Evolutionary conservation across 768 basidiomycete species (phyloP).

Genomic region (Lentinus tigrinus): DNA sequence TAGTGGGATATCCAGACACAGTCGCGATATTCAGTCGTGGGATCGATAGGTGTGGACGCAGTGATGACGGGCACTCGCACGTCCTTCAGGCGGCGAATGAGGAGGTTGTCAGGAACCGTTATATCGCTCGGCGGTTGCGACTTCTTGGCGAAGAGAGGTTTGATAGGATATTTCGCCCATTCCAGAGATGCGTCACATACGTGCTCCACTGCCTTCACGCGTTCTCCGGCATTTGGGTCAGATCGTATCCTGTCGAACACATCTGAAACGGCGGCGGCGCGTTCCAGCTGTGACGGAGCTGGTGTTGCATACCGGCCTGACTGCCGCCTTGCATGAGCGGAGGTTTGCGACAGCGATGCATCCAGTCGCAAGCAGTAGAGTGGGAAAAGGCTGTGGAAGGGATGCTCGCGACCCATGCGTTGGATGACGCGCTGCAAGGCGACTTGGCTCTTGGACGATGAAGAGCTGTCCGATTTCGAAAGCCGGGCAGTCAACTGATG

Average conservation of each 20-base stretch:
- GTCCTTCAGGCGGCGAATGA: constrained; percentile 49
- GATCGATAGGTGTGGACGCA: constrained; percentile 63
- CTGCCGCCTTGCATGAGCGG: constrained; percentile 36
- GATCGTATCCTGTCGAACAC: constrained; percentile 56
- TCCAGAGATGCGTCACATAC: constrained; percentile 67
- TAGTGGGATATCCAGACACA: constrained; percentile 73
- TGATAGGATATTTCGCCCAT: constrained; percentile 68
- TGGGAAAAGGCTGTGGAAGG: constrained; percentile 91
- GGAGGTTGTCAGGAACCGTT: constrained; percentile 44
- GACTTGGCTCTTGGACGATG: constrained; percentile 41
- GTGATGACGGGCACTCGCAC: constrained; percentile 87
- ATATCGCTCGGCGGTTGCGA: constrained; percentile 22
- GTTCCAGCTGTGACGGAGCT: constrained; percentile 50
- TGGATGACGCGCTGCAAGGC: constrained; percentile 65
- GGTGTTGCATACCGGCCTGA: constrained; percentile 43
- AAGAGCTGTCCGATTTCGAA: constrained; percentile 38
- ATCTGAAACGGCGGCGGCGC: constrained; percentile 60
- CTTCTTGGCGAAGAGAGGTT: constrained; percentile 22
- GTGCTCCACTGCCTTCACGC: constrained; percentile 52
- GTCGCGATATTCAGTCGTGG: constrained; percentile 61
- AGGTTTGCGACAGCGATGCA: constrained; percentile 18
- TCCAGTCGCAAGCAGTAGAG: constrained; percentile 69
- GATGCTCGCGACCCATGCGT: constrained; percentile 85
- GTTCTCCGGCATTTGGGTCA: constrained; percentile 37
- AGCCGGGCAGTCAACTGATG: constrained; percentile 95